Evolutionary conservation across 192 early-diverging fungal species (phyloP).

Genomic region (Phycomyces nitens): DNA sequence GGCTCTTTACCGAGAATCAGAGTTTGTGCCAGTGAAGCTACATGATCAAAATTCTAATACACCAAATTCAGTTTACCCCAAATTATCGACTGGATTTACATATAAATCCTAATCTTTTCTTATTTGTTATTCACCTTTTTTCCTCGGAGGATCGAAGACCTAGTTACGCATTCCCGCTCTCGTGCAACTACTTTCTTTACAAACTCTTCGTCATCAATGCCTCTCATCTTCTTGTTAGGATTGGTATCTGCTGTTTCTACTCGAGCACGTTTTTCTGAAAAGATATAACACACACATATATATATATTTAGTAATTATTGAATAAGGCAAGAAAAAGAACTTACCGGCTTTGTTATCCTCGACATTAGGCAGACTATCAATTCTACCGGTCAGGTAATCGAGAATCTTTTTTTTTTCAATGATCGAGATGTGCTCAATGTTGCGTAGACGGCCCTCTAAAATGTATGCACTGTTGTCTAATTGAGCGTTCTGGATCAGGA

Average conservation of each 20-base stretch:
- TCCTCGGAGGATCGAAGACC: constrained; percentile 40
- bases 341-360: neutral
- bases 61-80: too few species aligned
- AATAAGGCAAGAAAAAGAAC: too few species aligned
- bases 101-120: neutral
- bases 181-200: constrained; percentile 36
- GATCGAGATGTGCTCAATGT: constrained; percentile 66
- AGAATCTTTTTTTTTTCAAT: constrained; percentile 68
- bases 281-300: constrained; percentile 9
- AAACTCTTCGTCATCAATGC: constrained; percentile 33
- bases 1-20: constrained; percentile 5
- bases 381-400: constrained; percentile 68
- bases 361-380: constrained; percentile 35
- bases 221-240: constrained; percentile 32
- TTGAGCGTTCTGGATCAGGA: constrained; percentile 61
- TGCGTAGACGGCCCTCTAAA: constrained; percentile 53
- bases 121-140: constrained; percentile 23
- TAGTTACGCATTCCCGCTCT: constrained; percentile 42
- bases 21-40: constrained; percentile 1
- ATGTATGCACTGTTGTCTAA: constrained; percentile 73
- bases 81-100: neutral
- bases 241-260: constrained; percentile 29
- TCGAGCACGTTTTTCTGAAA: constrained; percentile 4
- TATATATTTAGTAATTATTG: too few species aligned
- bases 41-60: constrained; percentile 21